Conservation (phyloP, 2,329 filamentous ascomycete species). For the Penicillium sp. region DNA sequence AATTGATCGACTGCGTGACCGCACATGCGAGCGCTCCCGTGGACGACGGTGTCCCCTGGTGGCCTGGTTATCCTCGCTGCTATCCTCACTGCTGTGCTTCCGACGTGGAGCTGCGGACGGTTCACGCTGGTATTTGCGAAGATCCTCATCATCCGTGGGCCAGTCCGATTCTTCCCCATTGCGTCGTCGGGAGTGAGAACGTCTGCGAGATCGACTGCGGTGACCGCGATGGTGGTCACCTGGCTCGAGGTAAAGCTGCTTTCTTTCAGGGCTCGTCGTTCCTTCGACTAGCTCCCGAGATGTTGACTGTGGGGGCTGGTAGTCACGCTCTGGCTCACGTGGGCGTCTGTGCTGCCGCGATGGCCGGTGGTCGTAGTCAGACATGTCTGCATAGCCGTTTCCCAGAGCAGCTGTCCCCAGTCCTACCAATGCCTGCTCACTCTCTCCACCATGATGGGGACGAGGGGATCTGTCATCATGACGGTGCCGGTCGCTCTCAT, state of each 20-base stretch:
- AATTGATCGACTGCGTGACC: slow-evolving; percentile 25
- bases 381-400: slow-evolving; percentile 37
- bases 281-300: slow-evolving; percentile 14
- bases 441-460: slow-evolving; percentile 13
- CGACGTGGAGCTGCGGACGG: slow-evolving; percentile 25
- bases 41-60: slow-evolving; percentile 13
- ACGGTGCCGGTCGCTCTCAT: slow-evolving; percentile 19
- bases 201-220: slow-evolving; percentile 27
- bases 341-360: slow-evolving; percentile 26
- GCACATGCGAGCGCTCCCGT: slow-evolving; percentile 22
- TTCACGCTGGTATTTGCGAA: slow-evolving; percentile 32
- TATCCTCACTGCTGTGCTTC: slow-evolving; percentile 26
- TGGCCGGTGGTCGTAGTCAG: slow-evolving; percentile 28
- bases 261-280: slow-evolving; percentile 7
- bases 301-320: slow-evolving; percentile 12
- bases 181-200: slow-evolving; percentile 24
- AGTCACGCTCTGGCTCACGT: slow-evolving; percentile 21
- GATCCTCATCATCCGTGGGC: slow-evolving; percentile 35
- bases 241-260: slow-evolving; percentile 20
- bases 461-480: slow-evolving; percentile 25
- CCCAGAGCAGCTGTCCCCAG: slow-evolving; percentile 40
- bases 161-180: slow-evolving; percentile 29
- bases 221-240: slow-evolving; percentile 14
- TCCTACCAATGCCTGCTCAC: slow-evolving; percentile 24
- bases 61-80: slow-evolving; percentile 21